Percentiles rank a stretch among this genome's conserved stretches.
Evolutionary conservation across 305 asterid species (phyloP).

Genomic region (Fraxinus greggii): DNA sequence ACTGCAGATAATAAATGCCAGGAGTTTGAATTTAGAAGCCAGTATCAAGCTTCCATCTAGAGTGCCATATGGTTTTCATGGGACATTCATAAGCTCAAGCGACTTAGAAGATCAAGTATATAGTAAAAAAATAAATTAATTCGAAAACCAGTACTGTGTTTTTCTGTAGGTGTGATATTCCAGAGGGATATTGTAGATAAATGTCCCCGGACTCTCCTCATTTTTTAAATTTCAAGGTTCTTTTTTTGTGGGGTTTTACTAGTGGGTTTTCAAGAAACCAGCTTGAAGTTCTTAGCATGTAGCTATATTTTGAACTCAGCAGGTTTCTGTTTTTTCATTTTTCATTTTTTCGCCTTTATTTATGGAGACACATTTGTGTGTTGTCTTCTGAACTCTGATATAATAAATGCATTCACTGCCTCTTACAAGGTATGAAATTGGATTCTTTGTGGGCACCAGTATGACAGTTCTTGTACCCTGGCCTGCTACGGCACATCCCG

Average conservation of each 20-base stretch:
- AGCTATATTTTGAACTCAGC: not conserved
- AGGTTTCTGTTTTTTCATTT: too few species aligned
- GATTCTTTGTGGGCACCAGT: too few species aligned
- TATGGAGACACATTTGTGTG: not conserved
- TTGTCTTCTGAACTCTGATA: too few species aligned
- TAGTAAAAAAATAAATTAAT: not conserved
- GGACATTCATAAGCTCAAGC: not conserved
- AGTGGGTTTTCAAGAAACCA: not conserved
- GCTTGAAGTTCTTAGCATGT: not conserved
- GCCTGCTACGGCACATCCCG: too few species aligned
- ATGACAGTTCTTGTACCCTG: too few species aligned
- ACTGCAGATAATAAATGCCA: not conserved
- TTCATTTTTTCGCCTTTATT: too few species aligned
- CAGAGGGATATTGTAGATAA: not conserved
- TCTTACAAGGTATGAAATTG: too few species aligned
- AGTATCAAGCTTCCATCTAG: not conserved
- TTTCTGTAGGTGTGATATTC: not conserved
- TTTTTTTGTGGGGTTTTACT: not conserved
- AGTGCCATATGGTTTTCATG: conserved; percentile 5
- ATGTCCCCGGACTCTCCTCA: not conserved
- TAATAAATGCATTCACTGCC: too few species aligned
- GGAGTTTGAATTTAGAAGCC: not conserved
- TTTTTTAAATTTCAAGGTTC: too few species aligned
- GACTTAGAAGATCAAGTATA: not conserved
- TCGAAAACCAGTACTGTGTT: too few species aligned